Evolutionary conservation across 192 early-diverging fungal genomes (phyloP).

Genomic region (Diversispora epigaea): DNA sequence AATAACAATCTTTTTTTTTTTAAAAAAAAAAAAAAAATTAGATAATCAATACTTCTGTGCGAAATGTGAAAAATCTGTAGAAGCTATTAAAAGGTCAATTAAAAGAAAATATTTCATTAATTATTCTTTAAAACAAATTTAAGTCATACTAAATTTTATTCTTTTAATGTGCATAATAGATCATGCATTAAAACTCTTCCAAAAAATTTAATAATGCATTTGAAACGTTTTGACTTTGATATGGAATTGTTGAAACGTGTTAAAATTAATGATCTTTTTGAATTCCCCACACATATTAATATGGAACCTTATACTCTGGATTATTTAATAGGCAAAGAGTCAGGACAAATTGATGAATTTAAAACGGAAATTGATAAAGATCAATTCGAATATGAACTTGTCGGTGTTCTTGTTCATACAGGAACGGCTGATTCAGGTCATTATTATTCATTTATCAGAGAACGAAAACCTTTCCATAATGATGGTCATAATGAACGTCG

Average conservation of each 20-base stretch:
- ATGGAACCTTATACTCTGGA: conserved; percentile 59
- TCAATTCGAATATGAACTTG: conserved; percentile 47
- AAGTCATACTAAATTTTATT: not conserved
- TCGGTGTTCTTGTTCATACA: conserved; percentile 61
- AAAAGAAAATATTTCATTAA: not conserved
- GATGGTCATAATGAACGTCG: conserved; percentile 10
- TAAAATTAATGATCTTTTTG: conserved; percentile 63
- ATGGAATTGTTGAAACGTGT: conserved; percentile 53
- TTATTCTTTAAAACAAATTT: not conserved
- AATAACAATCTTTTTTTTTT: no score
- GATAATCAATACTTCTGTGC: conserved; percentile 57
- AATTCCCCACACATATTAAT: conserved; percentile 53
- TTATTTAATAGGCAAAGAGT: conserved; percentile 42
- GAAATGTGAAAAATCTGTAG: conserved; percentile 53
- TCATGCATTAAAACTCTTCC: conserved; percentile 58
- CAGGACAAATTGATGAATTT: conserved; percentile 36
- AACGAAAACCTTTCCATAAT: conserved; percentile 12
- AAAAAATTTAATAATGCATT: conserved; percentile 55
- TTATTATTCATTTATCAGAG: conserved; percentile 58
- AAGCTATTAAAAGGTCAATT: conserved; percentile 54
- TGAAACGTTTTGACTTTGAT: conserved; percentile 67
- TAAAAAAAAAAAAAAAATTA: not conserved
- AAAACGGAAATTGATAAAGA: conserved; percentile 29
- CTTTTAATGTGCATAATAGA: conserved; percentile 26
- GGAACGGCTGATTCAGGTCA: conserved; percentile 60